Conservation (phyloP, 1,139 yeast species). For the Yamadazyma blattariae region DNA sequence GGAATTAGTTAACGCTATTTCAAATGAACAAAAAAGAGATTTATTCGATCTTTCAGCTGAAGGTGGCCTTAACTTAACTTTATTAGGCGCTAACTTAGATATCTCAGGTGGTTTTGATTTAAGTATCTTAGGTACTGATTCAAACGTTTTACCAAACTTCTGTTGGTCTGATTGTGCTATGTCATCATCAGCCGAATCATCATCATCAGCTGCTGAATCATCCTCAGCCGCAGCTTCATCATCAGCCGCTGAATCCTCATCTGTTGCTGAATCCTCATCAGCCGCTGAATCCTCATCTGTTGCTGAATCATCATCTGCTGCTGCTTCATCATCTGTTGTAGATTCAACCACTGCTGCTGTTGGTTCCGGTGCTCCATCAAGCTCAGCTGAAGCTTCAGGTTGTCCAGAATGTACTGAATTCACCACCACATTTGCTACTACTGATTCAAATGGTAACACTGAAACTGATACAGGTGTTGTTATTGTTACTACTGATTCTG, state of each 20-base stretch:
- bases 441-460: conserved; percentile 5
- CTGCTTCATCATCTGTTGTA: conserved; percentile 1
- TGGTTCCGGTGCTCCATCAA: conserved; percentile 11
- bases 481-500: conserved; percentile 5
- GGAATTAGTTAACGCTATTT: conserved; percentile 9
- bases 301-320: conserved; percentile 3
- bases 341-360: conserved; percentile 1
- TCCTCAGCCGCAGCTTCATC: conserved; percentile 11
- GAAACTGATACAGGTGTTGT: conserved; percentile 2
- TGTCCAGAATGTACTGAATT: no score
- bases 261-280: conserved; percentile 10
- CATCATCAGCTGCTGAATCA: conserved; percentile 10
- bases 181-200: conserved; percentile 10
- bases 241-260: conserved; percentile 10
- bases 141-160: conserved; percentile 27
- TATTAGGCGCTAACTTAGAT: conserved; percentile 8
- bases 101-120: conserved; percentile 7
- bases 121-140: conserved; percentile 11
- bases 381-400: conserved; percentile 9
- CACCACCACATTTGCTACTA: no score
- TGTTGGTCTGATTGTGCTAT: conserved; percentile 22
- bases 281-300: conserved; percentile 3
- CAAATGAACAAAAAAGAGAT: conserved; percentile 12
- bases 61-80: conserved; percentile 5
- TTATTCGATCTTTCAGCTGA: conserved; percentile 8